Evolutionary conservation across 164 flowering plant genomes (phyloP), one percentile per base, ranked within the genome.

Genomic region (Berberis vulgaris): DNA sequence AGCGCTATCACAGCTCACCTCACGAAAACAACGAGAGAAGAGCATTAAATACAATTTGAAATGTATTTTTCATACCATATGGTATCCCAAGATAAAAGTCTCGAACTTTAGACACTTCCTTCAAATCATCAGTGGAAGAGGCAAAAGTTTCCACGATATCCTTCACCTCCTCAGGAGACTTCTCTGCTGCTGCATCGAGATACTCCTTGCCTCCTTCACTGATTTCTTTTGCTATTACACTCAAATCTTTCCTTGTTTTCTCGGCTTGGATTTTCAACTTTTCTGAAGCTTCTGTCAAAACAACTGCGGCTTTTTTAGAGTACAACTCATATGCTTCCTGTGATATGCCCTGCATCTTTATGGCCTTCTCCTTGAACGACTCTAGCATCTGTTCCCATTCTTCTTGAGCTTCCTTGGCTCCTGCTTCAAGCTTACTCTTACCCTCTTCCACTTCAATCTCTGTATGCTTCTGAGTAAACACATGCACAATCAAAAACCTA

Each of bases 41-140:
- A 2, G 5, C 5, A 10, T 13, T 7, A 2, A 43, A 26, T 0
- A 13, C 50, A 60, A 2, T 10, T 45, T 1, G 49, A 52, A 3
- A 52, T 52, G 54, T 10, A 11, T 52, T 2, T 7, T 54, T n/a
- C 81, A 61, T 87, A 95, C 99, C 98, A 80, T 89, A 91, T 40
- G 99, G 99, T 71, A 95, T 85, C 59, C 99, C 99, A 68, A 91
- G 57, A 59, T 83, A 76, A 62, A 86, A 94, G 64, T 91, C 97
- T n/a, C 61, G 84, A 54, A 84, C 75, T 75, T 75, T 71, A 45
- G 89, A 77, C 11, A 83, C 60, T 8, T 86, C 83, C 12, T 70
- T 81, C 45, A 86, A 42, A 64, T 87, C 84, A 72, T 74, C 79
- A 44, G 74, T 45, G 38, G 91, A 70, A 13, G 88, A 67, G 46